A percentile compares a stretch with the other conserved stretches of the same genome.
phyloP scores from a whole-genome alignment of 2,329 filamentous ascomycete genomes.

The Hypocreales sp. region DNA sequence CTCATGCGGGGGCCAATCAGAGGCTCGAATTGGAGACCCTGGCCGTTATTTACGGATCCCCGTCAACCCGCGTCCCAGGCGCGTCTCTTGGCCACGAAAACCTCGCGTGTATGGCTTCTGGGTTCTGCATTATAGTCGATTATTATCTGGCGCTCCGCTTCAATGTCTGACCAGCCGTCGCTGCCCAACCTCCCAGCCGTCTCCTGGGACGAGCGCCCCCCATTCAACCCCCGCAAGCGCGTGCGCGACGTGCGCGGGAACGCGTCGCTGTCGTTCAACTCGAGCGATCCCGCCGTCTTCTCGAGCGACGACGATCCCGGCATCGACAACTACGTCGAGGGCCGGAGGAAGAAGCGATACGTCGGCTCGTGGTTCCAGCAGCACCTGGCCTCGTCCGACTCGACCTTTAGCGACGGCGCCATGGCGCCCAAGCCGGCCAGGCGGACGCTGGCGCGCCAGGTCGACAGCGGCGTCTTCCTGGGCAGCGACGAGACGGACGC shows the following conservation, averaged over 20 bases:
- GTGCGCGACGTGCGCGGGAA: too few species aligned
- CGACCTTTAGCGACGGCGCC: constrained; percentile 24
- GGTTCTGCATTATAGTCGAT: too few species aligned
- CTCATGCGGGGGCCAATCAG: too few species aligned
- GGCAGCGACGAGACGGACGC: constrained; percentile 40
- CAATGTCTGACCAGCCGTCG: constrained; percentile 25
- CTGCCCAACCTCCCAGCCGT: constrained; percentile 22
- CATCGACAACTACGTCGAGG: constrained; percentile 46
- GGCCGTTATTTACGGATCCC: background rate
- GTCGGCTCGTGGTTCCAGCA: constrained; percentile 55
- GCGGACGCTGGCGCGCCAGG: constrained; percentile 39
- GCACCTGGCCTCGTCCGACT: constrained; percentile 33
- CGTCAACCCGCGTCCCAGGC: background rate
- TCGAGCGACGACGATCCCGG: constrained; percentile 58
- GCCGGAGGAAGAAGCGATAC: constrained; percentile 44
- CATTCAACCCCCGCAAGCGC: constrained; percentile 25
- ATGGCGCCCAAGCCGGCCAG: constrained; percentile 23
- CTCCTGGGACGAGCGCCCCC: constrained; percentile 21
- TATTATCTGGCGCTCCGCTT: too few species aligned
- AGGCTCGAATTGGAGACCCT: too few species aligned
- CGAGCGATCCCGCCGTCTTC: constrained; percentile 56
- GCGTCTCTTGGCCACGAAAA: background rate
- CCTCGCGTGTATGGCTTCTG: too few species aligned
- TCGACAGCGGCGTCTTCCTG: constrained; percentile 57
- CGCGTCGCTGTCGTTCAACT: constrained; percentile 40